Evolutionary conservation across 2,329 filamentous ascomycete species (phyloP).

Genomic region (Orbilia ellipsospora): DNA sequence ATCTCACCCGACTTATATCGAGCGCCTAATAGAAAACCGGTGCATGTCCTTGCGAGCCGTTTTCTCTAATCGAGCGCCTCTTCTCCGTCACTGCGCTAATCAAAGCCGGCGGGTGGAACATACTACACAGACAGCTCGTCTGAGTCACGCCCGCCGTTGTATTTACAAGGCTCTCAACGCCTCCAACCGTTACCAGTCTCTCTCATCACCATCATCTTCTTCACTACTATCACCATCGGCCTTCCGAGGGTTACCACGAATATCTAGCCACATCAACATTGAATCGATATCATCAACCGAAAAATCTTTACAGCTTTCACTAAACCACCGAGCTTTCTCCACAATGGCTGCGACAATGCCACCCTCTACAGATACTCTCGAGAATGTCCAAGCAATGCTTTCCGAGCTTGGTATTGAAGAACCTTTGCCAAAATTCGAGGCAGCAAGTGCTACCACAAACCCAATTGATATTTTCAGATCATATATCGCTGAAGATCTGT

Average conservation of each 20-base stretch:
- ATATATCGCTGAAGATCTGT: conserved; percentile 77
- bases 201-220: conserved; percentile 23
- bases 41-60: conserved; percentile 31
- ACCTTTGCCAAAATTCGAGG: conserved; percentile 63
- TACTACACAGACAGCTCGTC: neutral
- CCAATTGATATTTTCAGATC: conserved; percentile 82
- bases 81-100: conserved; percentile 13
- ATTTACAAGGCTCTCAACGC: conserved; percentile 27
- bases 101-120: conserved; percentile 1
- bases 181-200: neutral
- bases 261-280: neutral
- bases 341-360: conserved; percentile 52
- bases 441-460: conserved; percentile 75
- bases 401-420: conserved; percentile 57
- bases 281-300: neutral
- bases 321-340: conserved; percentile 9
- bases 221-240: conserved; percentile 20
- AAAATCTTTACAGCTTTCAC: neutral
- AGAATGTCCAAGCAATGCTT: conserved; percentile 59
- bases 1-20: neutral
- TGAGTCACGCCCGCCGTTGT: conserved; percentile 38
- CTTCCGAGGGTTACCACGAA: neutral
- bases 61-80: conserved; percentile 19
- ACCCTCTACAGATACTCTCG: conserved; percentile 53
- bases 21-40: neutral